Conservation (phyloP, 2,329 filamentous ascomycete species). For the Fusarium torulosum region DNA sequence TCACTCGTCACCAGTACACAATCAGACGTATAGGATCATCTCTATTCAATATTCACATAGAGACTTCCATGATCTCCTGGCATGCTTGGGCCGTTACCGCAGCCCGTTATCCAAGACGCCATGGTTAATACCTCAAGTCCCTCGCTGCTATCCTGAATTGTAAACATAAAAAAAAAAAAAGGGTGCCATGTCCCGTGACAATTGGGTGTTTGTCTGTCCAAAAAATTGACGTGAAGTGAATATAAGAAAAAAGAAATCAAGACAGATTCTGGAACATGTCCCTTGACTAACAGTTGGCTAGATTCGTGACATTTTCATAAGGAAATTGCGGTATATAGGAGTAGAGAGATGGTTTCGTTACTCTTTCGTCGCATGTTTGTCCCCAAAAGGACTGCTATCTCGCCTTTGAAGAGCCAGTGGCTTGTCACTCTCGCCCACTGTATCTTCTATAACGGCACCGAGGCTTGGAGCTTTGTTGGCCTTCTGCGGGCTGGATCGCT, state of each 20-base stretch:
- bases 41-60: conserved; percentile 49
- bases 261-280: conserved; percentile 30
- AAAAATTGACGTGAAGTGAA: conserved; percentile 45
- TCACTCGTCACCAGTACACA: conserved; percentile 10
- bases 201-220: conserved; percentile 42
- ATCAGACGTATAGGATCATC: conserved; percentile 38
- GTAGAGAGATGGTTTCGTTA: conserved; percentile 41
- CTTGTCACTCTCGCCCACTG: conserved; percentile 55
- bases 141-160: conserved; percentile 40
- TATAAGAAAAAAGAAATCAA: conserved; percentile 29
- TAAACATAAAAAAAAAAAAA: conserved; percentile 40
- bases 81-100: conserved; percentile 48
- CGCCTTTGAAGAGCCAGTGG: conserved; percentile 48
- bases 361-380: conserved; percentile 69
- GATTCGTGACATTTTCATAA: conserved; percentile 41
- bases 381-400: conserved; percentile 66
- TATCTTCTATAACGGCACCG: conserved; percentile 68
- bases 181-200: conserved; percentile 44
- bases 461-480: conserved; percentile 60
- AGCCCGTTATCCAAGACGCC: conserved; percentile 49
- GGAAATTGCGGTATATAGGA: conserved; percentile 32
- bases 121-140: conserved; percentile 46
- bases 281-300: conserved; percentile 26
- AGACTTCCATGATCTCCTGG: conserved; percentile 45
- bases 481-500: conserved; percentile 47